Evolutionary conservation across 169 alveolate species (phyloP).

Genomic region (Plasmodium malariae): DNA sequence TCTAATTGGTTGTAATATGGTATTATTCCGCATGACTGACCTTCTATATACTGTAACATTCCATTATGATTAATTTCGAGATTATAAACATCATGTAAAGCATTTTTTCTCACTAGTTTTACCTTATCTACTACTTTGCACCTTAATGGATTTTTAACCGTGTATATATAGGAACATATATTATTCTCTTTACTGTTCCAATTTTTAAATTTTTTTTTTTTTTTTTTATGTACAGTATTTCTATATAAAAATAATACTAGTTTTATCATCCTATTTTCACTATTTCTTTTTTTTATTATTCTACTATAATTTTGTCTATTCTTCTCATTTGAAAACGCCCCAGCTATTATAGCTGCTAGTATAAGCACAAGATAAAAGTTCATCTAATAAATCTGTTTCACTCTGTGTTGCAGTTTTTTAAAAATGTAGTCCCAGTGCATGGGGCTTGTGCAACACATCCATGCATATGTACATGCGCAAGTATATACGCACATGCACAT

Average conservation of each 20-base stretch:
- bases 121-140: constrained; percentile 77
- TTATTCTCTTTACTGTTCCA: constrained; percentile 6
- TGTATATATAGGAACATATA: constrained; percentile 59
- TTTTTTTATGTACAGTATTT: constrained; percentile 17
- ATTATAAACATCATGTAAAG: constrained; percentile 79
- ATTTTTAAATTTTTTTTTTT: not conserved
- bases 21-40: constrained; percentile 84
- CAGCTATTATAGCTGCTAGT: not conserved
- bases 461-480: not conserved
- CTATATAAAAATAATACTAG: not conserved
- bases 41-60: constrained; percentile 75
- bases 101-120: constrained; percentile 73
- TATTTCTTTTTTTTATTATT: not conserved
- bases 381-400: constrained; percentile 13
- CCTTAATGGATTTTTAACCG: constrained; percentile 77
- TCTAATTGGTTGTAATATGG: constrained; percentile 77
- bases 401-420: not conserved
- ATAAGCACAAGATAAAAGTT: not conserved
- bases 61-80: constrained; percentile 79
- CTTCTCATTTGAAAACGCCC: not conserved
- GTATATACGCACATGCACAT: not conserved
- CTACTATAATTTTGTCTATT: not conserved
- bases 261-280: not conserved
- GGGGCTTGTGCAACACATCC: too few relatives aligned
- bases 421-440: too few relatives aligned